Base-by-base conservation (phyloP, 1,284 basidiomycete genomes). In the Sporisorium sorghi region DNA sequence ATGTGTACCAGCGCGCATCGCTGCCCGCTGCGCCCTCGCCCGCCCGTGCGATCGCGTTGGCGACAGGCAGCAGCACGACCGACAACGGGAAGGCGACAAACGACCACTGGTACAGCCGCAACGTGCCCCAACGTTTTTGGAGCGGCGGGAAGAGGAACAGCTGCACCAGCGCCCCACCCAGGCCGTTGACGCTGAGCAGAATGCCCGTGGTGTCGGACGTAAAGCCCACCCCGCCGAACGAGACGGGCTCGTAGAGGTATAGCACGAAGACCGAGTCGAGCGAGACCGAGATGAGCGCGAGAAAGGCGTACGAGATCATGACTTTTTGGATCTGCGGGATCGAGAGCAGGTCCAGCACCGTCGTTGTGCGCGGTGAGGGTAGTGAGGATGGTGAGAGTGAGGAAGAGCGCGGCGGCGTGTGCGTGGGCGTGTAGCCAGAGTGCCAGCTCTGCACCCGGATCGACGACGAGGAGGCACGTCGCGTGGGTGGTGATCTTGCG, bases 101-200 rank as follows among this genome's bases (percentile, higher is more conserved):
- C 6, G 77, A 61, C 2, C 75, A 28, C 14, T 77, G 65, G 50
- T 85, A 86, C 1, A 85, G 51, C 9, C 55, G 61, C 23, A 84
- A 73, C 6, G 77, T 85, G 1, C 86, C 86, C 0, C 82, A 53
- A 4, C 72, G 59, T 7, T 61, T 58, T 47, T 86, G 85, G 0
- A 86, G 62, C 0, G 82, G 78, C 5, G 85, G 83, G 76, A 86
- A 86, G 17, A 86, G 58, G 51, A 84, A 49, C 15, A 86, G 58
- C 52, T 85, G 84, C 26, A 78, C 71, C 0, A 75, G 32, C 11
- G 82, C 80, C 8, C 83, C 79, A 2, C 79, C 58, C 5, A 85
- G 50, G 33, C 84, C 83, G 21, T 78, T 77, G 54, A 77, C 65
- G 35, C 73, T 68, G 43, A 86, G 76, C 3, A 84, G 30, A 19